Percentiles rank a stretch among this genome's conserved stretches.
Evolutionary conservation across 129 eudicot genomes (phyloP).

Genomic region (Ambrosia trifida): DNA sequence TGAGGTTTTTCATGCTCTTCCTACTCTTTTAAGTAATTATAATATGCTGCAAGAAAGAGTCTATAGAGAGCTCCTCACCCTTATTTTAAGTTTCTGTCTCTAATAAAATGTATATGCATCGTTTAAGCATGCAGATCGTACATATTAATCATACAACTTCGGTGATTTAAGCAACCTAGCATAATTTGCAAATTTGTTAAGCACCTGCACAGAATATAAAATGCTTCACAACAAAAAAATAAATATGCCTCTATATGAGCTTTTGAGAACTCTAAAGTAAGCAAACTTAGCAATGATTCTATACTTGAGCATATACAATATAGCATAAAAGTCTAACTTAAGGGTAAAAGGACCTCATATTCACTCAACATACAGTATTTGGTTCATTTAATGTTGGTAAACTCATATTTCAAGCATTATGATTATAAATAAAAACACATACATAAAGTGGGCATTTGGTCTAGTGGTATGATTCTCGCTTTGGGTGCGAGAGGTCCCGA

Average conservation of each 20-base stretch:
- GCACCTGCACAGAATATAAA: background rate
- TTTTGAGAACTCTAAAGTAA: background rate
- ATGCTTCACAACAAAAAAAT: background rate
- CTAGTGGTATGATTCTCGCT: slow-evolving; percentile 99
- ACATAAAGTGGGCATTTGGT: slow-evolving; percentile 51
- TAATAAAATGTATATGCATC: too few species aligned
- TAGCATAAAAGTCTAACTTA: background rate
- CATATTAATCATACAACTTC: too few species aligned
- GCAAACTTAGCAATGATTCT: background rate
- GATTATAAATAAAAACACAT: background rate
- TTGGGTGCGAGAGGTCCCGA: slow-evolving; percentile 99
- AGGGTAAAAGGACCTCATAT: background rate
- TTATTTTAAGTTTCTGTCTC: too few species aligned
- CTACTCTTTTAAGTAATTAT: too few species aligned
- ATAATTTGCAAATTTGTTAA: background rate
- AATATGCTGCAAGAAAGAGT: too few species aligned
- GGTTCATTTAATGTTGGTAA: too few species aligned
- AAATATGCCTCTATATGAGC: background rate
- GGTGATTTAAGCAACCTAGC: too few species aligned
- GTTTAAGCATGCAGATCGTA: too few species aligned
- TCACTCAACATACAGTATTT: too few species aligned
- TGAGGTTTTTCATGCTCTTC: too few species aligned
- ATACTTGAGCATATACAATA: background rate
- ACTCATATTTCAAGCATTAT: background rate
- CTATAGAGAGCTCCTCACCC: too few species aligned